Evolutionary conservation across 208 protist genomes (phyloP).

Genomic region (Jaenimonas drosophilae): DNA sequence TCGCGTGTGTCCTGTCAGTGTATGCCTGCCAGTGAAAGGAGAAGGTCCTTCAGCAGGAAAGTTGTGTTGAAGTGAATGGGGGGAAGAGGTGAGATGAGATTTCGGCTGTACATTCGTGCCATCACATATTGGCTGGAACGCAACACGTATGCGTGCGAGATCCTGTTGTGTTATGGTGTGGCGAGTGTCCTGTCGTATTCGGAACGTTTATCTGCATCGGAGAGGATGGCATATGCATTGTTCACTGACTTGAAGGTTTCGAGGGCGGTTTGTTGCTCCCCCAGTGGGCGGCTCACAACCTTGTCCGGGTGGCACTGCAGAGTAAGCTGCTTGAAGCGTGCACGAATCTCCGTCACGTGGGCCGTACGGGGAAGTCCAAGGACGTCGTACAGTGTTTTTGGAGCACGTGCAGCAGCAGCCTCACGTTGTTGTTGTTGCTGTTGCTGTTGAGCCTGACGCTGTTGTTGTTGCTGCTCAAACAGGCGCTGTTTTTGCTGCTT

Average conservation of each 20-base stretch:
- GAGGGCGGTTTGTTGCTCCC: slow-evolving; percentile 18
- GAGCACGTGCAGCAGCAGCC: neutral
- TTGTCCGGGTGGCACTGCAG: slow-evolving; percentile 78
- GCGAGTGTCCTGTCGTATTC: slow-evolving; percentile 87
- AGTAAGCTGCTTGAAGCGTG: slow-evolving; percentile 50
- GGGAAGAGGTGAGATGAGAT: no score
- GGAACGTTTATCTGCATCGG: slow-evolving; percentile 79
- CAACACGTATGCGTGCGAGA: no score
- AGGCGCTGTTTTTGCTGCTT: neutral
- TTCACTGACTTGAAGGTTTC: slow-evolving; percentile 92
- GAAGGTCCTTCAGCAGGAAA: no score
- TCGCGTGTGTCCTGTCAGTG: no score
- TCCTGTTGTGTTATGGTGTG: no score
- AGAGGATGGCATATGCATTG: slow-evolving; percentile 92
- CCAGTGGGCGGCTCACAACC: slow-evolving; percentile 26
- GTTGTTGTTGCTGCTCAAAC: neutral
- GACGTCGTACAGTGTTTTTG: slow-evolving; percentile 45
- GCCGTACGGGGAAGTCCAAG: slow-evolving; percentile 35
- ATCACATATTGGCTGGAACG: no score
- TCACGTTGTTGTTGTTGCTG: no score
- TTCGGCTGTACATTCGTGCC: no score
- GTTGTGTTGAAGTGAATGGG: no score
- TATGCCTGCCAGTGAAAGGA: no score
- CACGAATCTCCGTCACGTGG: slow-evolving; percentile 28
- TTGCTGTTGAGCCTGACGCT: neutral